Percentiles rank a stretch among this genome's conserved stretches.
Evolutionary conservation across 176 grass and related monocot genomes (phyloP).

Genomic region (Poa annua): DNA sequence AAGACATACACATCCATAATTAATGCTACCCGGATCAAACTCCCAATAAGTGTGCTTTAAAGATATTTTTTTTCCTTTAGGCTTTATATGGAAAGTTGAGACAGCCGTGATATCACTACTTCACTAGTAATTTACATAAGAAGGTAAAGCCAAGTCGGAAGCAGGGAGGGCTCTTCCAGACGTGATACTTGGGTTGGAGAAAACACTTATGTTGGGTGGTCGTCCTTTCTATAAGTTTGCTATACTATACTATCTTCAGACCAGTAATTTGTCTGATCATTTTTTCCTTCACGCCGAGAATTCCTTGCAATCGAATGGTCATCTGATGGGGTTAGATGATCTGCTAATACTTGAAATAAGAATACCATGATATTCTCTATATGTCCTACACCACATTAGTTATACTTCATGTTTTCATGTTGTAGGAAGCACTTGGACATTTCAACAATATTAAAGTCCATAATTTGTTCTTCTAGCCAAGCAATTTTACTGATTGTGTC

Average conservation of each 20-base stretch:
- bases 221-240: background rate
- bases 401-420: background rate
- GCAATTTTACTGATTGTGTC: background rate
- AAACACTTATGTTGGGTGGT: background rate
- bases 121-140: background rate
- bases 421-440: background rate
- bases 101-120: background rate
- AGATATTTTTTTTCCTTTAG: background rate
- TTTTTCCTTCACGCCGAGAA: too few relatives aligned
- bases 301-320: too few relatives aligned
- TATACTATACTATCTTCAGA: background rate
- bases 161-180: background rate
- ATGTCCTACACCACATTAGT: background rate
- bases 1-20: slow-evolving; percentile 8
- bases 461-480: background rate
- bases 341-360: too few relatives aligned
- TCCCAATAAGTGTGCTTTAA: background rate
- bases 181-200: background rate
- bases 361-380: too few relatives aligned
- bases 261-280: background rate
- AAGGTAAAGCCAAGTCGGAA: background rate
- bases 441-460: background rate
- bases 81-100: background rate
- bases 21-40: background rate
- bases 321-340: too few relatives aligned